Base-by-base conservation (phyloP, 108 stramenopile genomes). In the Licmophora abbreviata region DNA sequence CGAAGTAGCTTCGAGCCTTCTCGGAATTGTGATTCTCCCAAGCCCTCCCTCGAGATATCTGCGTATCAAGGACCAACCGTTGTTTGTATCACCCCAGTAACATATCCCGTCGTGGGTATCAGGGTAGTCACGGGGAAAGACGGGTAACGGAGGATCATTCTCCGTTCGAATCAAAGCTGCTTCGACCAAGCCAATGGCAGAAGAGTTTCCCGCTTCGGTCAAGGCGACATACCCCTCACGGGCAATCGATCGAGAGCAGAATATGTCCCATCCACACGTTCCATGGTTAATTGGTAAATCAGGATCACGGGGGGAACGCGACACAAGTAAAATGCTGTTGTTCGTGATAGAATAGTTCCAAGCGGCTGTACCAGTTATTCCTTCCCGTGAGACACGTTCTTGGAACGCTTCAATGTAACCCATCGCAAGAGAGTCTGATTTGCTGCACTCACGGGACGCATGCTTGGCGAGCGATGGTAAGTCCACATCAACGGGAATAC, bases 101-200 rank as follows among this genome's bases (percentile, higher is more conserved):
- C 30, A 8, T 23, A 51, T 20, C 4, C 79, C 79, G 4, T 61
- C 54, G 14, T 47, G 29, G 20, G 84, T 79, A 44, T 91, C 83
- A 1, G 84, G 75, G 60, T 71, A 81, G 53, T 86, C 84, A 29
- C 84, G 51, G 1, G 88, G 88, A 56, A 86, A 91, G 25, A 82
- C 41, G 14, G 80, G 74, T 14, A 81, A 17, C 4, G 88, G 88
- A 23, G 84, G 88, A 23, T 66, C 69, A 27, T 73, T 73, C 52
- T 84, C 84, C 59, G 84, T 33, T 27, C 59, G 46, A 27, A 78
- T 53, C 29, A 74, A 53, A 8, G 71, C 37, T 58, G 79, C 74
- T 55, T 91, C 88, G 18, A 53, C 67, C 10, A 86, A 34, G n/a
- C 88, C 84, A 59, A 91, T 84, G 1, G 81, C 63, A 46, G 70